Evolutionary conservation across 768 basidiomycete species (phyloP), one percentile per base, ranked within the genome.

Genomic region (Phanerochaete carnosa): DNA sequence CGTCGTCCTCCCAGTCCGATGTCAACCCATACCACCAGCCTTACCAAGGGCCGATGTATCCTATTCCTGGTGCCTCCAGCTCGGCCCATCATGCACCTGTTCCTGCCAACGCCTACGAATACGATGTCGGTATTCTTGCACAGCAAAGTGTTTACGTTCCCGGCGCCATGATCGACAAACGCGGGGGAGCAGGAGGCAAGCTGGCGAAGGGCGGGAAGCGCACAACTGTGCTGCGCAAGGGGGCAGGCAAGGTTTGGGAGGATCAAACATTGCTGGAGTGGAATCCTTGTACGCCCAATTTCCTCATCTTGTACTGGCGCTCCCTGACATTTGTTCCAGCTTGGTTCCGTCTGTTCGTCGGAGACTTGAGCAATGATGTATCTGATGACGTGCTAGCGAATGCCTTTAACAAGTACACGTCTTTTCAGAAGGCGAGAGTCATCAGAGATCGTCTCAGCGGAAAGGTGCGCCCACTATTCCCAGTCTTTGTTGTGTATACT

Each of bases 261-360:
- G 97, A 99, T 72, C 94, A 94, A 75, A 97, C 94, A 3, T 78
- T 99, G 58, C 75, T 98, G 15, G 97, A 99, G 67, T 99, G 97
- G 97, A 97, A 94, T 76, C 91, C 96, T 55, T 86, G 95, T 97
- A 29, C 45, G 15, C 45, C 33, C 12, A 28, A 26, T n/a, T 45
- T 51, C 2, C 26, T 7, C 23, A 33, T 58, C 39, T 8, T 19
- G 16, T 30, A 33, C 61, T 25, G 15, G 33, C 12, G 23, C 30
- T 63, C 50, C 66, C 64, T 66, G 22, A 30, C 68, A 45, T 6
- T 0, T 45, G 46, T 45, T 58, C 7, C 60, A 96, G 95, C 92
- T 15, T 98, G 95, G 95, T 99, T 96, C 77, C 86, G 97, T 29
- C 77, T 99, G 45, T 99, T 99, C 69, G 95, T 98, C 23, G 97